Evolutionary conservation across 2,329 filamentous ascomycete genomes (phyloP).

Genomic region (Claviceps africana): DNA sequence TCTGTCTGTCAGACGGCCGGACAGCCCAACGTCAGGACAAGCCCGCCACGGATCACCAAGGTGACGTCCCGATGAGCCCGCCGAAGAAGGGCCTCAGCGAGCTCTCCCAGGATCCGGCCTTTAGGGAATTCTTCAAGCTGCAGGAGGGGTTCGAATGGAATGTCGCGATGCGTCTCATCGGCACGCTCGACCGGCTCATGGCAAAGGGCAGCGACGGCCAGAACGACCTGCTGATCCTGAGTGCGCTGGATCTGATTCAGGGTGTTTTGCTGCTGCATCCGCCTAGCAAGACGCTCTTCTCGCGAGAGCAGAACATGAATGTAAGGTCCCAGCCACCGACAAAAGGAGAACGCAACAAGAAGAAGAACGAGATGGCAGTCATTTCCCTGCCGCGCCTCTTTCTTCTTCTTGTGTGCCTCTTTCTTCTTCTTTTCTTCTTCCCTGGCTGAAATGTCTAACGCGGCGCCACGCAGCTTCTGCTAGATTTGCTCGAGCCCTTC

Average conservation of each 20-base stretch:
- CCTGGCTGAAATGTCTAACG: not conserved
- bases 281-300: constrained; percentile 74
- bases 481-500: constrained; percentile 83
- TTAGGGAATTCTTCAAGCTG: constrained; percentile 88
- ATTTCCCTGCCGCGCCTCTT: not conserved
- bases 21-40: constrained; percentile 4
- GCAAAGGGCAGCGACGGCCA: constrained; percentile 70
- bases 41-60: not conserved
- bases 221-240: constrained; percentile 79
- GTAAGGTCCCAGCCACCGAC: constrained; percentile 28
- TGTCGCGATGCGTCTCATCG: constrained; percentile 72
- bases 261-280: constrained; percentile 80
- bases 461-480: constrained; percentile 47
- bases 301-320: constrained; percentile 88
- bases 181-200: constrained; percentile 72
- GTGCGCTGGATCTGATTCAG: constrained; percentile 77
- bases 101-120: constrained; percentile 70
- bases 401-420: too few relatives aligned
- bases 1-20: constrained; percentile 55
- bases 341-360: too few relatives aligned
- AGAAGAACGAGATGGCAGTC: not conserved
- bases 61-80: constrained; percentile 16
- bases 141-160: constrained; percentile 99
- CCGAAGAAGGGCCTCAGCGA: constrained; percentile 51
- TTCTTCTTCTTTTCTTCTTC: too few relatives aligned